Evolutionary conservation across 768 basidiomycete species (phyloP).

Genomic region (Mycena sanguinolenta): DNA sequence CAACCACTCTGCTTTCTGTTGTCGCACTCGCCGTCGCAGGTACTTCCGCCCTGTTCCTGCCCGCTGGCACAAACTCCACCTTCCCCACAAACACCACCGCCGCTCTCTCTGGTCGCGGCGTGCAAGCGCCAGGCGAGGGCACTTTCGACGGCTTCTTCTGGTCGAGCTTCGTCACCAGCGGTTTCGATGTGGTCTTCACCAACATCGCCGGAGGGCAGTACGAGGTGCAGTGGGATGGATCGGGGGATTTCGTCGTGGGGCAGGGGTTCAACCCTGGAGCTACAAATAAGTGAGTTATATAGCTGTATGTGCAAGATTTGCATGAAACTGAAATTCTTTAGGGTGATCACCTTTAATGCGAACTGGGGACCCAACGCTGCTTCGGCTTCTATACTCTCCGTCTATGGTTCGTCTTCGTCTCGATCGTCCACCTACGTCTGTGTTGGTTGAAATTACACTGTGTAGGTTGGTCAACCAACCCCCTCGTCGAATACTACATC

Average conservation of each 20-base stretch:
- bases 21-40: slow-evolving; percentile 18
- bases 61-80: slow-evolving; percentile 4
- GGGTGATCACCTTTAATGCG: slow-evolving; percentile 29
- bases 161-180: slow-evolving; percentile 23
- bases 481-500: slow-evolving; percentile 46
- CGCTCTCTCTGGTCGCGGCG: slow-evolving; percentile 26
- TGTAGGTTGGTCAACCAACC: slow-evolving; percentile 39
- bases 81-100: slow-evolving; percentile 6
- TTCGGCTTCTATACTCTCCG: slow-evolving; percentile 33
- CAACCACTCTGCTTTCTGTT: slow-evolving; percentile 28
- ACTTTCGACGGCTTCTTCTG: slow-evolving; percentile 10
- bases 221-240: slow-evolving; percentile 31
- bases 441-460: not conserved
- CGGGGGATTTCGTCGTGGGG: slow-evolving; percentile 34
- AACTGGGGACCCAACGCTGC: slow-evolving; percentile 29
- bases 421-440: not conserved
- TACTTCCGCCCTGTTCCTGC: slow-evolving; percentile 27
- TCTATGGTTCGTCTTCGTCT: slow-evolving; percentile 26
- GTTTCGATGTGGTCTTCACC: slow-evolving; percentile 23
- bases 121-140: slow-evolving; percentile 25
- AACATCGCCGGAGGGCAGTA: slow-evolving; percentile 35
- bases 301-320: not conserved
- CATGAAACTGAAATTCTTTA: not conserved
- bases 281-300: slow-evolving; percentile 18
- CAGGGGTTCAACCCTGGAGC: slow-evolving; percentile 33